A percentile compares a stretch with the other conserved stretches of the same genome.
Evolutionary conservation across 2,329 filamentous ascomycete species (phyloP).

Genomic region (Xylaria sp.): DNA sequence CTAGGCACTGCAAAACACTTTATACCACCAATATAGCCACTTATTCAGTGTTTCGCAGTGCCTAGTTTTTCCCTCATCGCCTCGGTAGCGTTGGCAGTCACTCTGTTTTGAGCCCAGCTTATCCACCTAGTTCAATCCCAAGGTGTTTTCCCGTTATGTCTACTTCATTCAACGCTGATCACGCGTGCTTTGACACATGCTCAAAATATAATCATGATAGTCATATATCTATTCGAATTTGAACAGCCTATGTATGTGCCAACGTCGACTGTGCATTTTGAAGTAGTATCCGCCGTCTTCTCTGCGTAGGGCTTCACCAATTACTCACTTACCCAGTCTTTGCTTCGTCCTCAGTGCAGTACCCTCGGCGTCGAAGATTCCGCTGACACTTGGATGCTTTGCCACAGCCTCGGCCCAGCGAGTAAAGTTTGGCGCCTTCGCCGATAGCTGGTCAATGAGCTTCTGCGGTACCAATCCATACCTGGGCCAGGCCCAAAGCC

Average conservation of each 20-base stretch:
- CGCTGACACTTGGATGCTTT: conserved; percentile 72
- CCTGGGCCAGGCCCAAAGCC: conserved; percentile 66
- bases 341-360: conserved; percentile 56
- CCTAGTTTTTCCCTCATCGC: no score
- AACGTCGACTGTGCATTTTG: not conserved
- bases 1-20: no score
- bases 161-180: not conserved
- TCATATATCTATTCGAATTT: not conserved
- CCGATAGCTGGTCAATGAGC: conserved; percentile 59
- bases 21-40: no score
- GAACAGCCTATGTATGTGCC: no score
- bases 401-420: conserved; percentile 72
- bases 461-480: conserved; percentile 63
- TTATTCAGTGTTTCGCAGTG: no score
- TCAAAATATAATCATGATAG: not conserved
- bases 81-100: no score
- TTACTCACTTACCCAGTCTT: conserved; percentile 50
- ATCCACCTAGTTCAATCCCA: not conserved
- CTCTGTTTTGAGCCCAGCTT: not conserved
- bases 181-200: not conserved
- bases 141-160: no score
- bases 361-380: conserved; percentile 67
- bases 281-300: not conserved
- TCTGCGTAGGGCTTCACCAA: not conserved
- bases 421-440: conserved; percentile 72